Base-by-base conservation (phyloP, 2,329 filamentous ascomycete species). In the Ceratocystiopsis brevicomis region DNA sequence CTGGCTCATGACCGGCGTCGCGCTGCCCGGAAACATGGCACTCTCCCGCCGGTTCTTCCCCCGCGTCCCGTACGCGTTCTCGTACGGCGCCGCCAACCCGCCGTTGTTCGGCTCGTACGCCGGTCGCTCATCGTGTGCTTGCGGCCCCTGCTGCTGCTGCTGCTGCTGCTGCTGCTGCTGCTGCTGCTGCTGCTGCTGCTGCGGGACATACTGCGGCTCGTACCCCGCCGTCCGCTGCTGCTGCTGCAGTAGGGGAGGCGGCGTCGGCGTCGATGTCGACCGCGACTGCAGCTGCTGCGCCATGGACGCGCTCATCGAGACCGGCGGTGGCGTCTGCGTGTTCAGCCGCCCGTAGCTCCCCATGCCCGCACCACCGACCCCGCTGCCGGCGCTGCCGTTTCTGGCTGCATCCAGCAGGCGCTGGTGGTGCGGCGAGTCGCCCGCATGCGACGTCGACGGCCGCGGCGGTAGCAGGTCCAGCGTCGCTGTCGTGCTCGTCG, bases 1-100 rank as follows among this genome's bases (percentile, higher is more conserved):
- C 33, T 34, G 33, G 21, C 64, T 62, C 51, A 64, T 58, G 41
- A 59, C 55, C 13, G 39, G 30, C 25, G 25, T 30, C 8, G 25
- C 25, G 49, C 67, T 61, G 17, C 61, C 61, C 45, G 68, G 62
- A 54, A 67, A 65, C 47, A 76, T 72, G 39, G 65, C 62, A 52
- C 76, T 79, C 57, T 79, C 74, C 41, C 75, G 67, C 40, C 72
- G 64, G 37, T 39, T 49, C 34, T 54, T 53, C 38, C 18, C 33
- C 13, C 33, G 8, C 3, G 33, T 34, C 13, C 33, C 33, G 33
- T 15, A 13, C 4, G 13, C 33, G 13, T 34, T 34, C 13, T 15
- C 33, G 13, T 13, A 13, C 4, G 15, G 33, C 12, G 13, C 3
- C 33, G 33, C 33, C 12, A 34, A 11, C 13, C 33, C 15, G 33